Base-by-base conservation (phyloP, 306 rosid genomes). In the Vachellia pachyceras region DNA sequence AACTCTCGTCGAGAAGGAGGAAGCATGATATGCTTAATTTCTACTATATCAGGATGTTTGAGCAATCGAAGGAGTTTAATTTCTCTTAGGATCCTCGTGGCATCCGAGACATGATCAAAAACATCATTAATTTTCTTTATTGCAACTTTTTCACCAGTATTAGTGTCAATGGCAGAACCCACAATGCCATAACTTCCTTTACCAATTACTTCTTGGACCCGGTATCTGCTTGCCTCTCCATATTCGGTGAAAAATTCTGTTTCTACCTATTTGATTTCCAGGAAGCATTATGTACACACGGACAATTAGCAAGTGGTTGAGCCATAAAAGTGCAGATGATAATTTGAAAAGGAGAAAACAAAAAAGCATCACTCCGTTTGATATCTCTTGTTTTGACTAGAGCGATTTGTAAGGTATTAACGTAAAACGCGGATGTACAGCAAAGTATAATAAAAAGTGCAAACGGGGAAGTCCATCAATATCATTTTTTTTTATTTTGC, bases 181-280 rank as follows among this genome's bases (percentile, higher is more conserved):
- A 87, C 90, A 23, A 87, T 66, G 39, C 87, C 90, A 29, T 87
- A 87, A 66, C 90, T 87, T 81, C 90, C 90, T 84, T 87, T 87
- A 47, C 90, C 87, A 40, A 87, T 69, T 4, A 87, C 83, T 76
- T 83, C 84, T 70, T 81, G 84, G 42, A 84, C 78, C 66, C 81
- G 72, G 44, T 84, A 87, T 76, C 66, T 78, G 49, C 80, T 87
- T 47, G 90, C 90, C 87, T 96, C 98, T 72, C 99, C 98, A 80
- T 96, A 96, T 84, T 93, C 95, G 0, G 99, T 96, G 86, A 96
- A 96, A 87, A 96, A 96, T 7, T 96, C 98, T 9, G 97, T 29
- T 86, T 96, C 95, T 47, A 79, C 77, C 39, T 95, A 83, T 12
- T 86, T 63, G 58, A 79, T 41, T 73, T 63, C 75, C 74, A 77